Conservation (phyloP, 208 protist species). For the Vickermania ingenoplastis region DNA sequence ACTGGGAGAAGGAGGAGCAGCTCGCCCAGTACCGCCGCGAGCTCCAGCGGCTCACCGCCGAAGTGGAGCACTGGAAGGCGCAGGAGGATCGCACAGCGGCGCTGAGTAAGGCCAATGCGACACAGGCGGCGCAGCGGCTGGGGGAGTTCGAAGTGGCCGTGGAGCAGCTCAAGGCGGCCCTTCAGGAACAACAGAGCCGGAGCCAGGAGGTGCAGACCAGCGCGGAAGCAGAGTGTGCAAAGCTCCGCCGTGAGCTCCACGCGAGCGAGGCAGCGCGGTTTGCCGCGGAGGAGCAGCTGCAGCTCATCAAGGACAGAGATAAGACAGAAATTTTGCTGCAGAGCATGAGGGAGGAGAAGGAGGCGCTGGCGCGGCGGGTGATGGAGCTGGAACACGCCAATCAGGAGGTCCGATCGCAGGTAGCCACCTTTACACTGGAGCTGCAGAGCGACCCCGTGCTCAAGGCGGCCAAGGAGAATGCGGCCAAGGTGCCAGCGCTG, state of each 20-base stretch:
- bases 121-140: slow-evolving; percentile 28
- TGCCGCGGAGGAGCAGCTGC: slow-evolving; percentile 65
- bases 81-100: slow-evolving; percentile 26
- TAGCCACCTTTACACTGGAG: slow-evolving; percentile 78
- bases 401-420: slow-evolving; percentile 64
- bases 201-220: slow-evolving; percentile 26
- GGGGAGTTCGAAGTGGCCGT: slow-evolving; percentile 17
- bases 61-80: slow-evolving; percentile 42
- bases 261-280: slow-evolving; percentile 76
- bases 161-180: slow-evolving; percentile 28
- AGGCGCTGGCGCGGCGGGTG: slow-evolving; percentile 52
- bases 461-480: slow-evolving; percentile 61
- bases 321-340: slow-evolving; percentile 27
- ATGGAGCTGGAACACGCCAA: slow-evolving; percentile 73
- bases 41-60: slow-evolving; percentile 15
- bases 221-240: slow-evolving; percentile 37
- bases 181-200: slow-evolving; percentile 17
- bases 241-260: slow-evolving; percentile 77
- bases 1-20: slow-evolving; percentile 17
- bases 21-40: slow-evolving; percentile 19
- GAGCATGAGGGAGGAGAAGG: slow-evolving; percentile 51
- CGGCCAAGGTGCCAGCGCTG: slow-evolving; percentile 40
- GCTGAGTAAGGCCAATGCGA: slow-evolving; percentile 18
- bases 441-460: slow-evolving; percentile 79
- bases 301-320: slow-evolving; percentile 35